A percentile compares a stretch with the other conserved stretches of the same genome.
These are phyloP conservation scores for Cyberlindnera subsufficiens DNA, from an alignment of 805 yeast genomes.

Conservation along the genomic window DNA sequence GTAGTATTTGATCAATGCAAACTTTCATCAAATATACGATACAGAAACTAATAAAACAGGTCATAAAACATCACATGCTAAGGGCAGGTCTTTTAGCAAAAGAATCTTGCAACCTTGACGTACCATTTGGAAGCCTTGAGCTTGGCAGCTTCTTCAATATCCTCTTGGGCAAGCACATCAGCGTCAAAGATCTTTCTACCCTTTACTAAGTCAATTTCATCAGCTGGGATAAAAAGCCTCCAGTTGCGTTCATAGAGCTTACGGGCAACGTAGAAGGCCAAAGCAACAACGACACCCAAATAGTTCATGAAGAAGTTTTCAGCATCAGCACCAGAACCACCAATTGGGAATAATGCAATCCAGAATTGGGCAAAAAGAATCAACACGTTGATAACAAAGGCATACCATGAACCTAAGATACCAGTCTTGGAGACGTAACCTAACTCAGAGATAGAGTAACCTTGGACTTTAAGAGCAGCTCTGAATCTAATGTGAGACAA, in stretches of 20 bases:
- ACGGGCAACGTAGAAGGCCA: slow-evolving; percentile 43
- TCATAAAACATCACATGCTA: no score
- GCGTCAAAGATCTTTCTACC: slow-evolving; percentile 41
- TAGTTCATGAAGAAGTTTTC: slow-evolving; percentile 47
- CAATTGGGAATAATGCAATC: slow-evolving; percentile 59
- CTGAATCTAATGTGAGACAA: slow-evolving; percentile 54
- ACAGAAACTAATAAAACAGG: no score
- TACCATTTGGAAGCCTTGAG: slow-evolving; percentile 15
- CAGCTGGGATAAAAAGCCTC: slow-evolving; percentile 28
- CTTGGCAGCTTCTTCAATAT: slow-evolving; percentile 28
- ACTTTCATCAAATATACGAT: not conserved
- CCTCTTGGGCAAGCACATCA: slow-evolving; percentile 34
- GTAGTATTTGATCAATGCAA: not conserved
- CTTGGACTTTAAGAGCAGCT: slow-evolving; percentile 50
- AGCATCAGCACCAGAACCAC: slow-evolving; percentile 32
- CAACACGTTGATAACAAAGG: slow-evolving; percentile 40
- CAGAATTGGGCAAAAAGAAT: slow-evolving; percentile 58
- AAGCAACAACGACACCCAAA: slow-evolving; percentile 40
- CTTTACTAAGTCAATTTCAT: slow-evolving; percentile 38
- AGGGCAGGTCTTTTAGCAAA: not conserved
- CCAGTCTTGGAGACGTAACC: slow-evolving; percentile 50
- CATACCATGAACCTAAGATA: slow-evolving; percentile 46
- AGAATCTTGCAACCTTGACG: slow-evolving; percentile 17
- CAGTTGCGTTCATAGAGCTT: slow-evolving; percentile 39
- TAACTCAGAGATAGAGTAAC: slow-evolving; percentile 42